Conservation (phyloP, 75 land plant species). For the Isoetes taiwanensis region DNA sequence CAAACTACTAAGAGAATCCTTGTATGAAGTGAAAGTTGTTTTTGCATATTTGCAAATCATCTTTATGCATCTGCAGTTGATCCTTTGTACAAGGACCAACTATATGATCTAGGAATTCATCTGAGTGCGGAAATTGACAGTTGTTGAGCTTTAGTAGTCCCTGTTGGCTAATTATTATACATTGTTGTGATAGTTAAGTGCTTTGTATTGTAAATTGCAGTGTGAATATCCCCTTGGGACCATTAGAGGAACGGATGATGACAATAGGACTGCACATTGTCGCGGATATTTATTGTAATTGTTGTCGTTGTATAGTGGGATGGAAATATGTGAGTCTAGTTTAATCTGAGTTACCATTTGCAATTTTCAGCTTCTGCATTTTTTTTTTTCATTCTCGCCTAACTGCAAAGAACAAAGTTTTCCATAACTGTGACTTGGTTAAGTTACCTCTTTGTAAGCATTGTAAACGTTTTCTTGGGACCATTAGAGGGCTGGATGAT, state of each 20-base stretch:
- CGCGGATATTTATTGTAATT: constrained; percentile 70
- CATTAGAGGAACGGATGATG: constrained; percentile 75
- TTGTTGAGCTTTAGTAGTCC: too few relatives aligned
- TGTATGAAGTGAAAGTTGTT: neutral
- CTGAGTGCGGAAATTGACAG: neutral
- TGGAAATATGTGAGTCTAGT: constrained; percentile 81
- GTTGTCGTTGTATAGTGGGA: constrained; percentile 73
- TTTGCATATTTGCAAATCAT: neutral
- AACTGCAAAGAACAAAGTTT: too few relatives aligned
- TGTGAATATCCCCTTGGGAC: constrained; percentile 64
- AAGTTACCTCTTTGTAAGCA: constrained; percentile 1
- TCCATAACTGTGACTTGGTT: too few relatives aligned
- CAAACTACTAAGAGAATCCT: neutral
- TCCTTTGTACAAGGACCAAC: neutral
- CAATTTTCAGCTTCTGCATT: too few relatives aligned
- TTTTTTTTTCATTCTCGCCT: too few relatives aligned
- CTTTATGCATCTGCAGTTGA: neutral
- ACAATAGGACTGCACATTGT: constrained; percentile 80
- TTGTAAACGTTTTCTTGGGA: constrained; percentile 13
- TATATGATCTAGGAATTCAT: neutral
- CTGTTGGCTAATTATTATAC: too few relatives aligned
- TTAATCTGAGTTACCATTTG: too few relatives aligned
- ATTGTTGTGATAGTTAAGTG: too few relatives aligned
- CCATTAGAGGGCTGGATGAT: constrained; percentile 17
- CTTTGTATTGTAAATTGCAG: constrained; percentile 22